These are phyloP conservation scores for Auricularia auricula-judae DNA, from an alignment of 768 basidiomycete genomes.

Conservation along the genomic window DNA sequence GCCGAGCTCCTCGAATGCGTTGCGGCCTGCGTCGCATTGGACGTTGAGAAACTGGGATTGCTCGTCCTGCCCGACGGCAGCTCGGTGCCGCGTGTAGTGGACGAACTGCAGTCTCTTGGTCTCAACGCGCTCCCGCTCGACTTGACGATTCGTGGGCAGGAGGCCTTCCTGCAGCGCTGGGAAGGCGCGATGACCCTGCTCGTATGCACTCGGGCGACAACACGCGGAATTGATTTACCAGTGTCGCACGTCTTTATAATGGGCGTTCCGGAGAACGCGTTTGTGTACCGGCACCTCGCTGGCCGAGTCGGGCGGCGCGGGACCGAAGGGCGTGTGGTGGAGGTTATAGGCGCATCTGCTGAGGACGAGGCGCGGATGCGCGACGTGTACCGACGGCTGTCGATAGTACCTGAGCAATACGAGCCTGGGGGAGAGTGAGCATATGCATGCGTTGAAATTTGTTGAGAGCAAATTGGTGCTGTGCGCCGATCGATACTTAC, in stretches of 20 bases:
- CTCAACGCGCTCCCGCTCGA: conserved; percentile 57
- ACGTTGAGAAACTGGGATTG: conserved; percentile 56
- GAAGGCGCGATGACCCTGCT: conserved; percentile 30
- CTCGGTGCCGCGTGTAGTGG: conserved; percentile 49
- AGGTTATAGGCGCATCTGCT: conserved; percentile 35
- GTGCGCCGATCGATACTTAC: conserved; percentile 30
- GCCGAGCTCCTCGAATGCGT: conserved; percentile 49
- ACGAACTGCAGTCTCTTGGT: conserved; percentile 53
- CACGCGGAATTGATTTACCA: conserved; percentile 64
- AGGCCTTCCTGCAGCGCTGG: conserved; percentile 27
- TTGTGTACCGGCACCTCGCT: conserved; percentile 56
- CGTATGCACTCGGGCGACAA: conserved; percentile 57
- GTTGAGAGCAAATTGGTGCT: conserved; percentile 4
- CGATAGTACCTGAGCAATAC: not conserved
- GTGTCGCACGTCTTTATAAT: conserved; percentile 68
- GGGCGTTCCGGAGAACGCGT: conserved; percentile 42
- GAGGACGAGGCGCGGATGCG: conserved; percentile 10
- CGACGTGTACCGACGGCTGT: not conserved
- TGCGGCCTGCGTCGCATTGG: conserved; percentile 58
- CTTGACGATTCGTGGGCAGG: conserved; percentile 31
- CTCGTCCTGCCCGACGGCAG: conserved; percentile 56
- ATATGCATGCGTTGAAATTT: not conserved
- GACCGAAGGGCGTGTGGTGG: conserved; percentile 53
- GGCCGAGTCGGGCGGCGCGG: conserved; percentile 72
- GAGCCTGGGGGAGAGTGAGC: conserved; percentile 11